These are phyloP conservation scores for Barnettozyma siamensis DNA, from an alignment of 805 yeast genomes.

Conservation along the genomic window DNA sequence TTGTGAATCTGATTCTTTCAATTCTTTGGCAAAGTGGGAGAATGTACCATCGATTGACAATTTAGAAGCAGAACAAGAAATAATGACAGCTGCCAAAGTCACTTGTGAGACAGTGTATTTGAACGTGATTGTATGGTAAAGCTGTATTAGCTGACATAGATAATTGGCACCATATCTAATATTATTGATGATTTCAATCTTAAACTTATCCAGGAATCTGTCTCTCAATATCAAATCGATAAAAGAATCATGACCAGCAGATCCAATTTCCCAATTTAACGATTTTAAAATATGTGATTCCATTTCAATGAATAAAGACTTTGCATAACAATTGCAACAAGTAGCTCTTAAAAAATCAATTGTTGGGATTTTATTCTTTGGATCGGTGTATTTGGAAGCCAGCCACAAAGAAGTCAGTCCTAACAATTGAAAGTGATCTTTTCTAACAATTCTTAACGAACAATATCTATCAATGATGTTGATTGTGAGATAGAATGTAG, in stretches of 20 bases:
- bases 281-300: slow-evolving; percentile 62
- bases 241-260: slow-evolving; percentile 59
- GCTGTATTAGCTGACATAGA: slow-evolving; percentile 61
- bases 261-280: slow-evolving; percentile 57
- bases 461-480: slow-evolving; percentile 82
- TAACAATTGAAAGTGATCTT: slow-evolving; percentile 78
- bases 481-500: slow-evolving; percentile 61
- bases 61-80: slow-evolving; percentile 41
- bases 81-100: slow-evolving; percentile 45
- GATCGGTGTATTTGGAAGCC: slow-evolving; percentile 71
- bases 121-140: slow-evolving; percentile 53
- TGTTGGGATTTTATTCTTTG: slow-evolving; percentile 56
- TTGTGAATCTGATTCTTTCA: slow-evolving; percentile 14
- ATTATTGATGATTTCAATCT: slow-evolving; percentile 35
- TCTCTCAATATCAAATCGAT: slow-evolving; percentile 48
- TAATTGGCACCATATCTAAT: slow-evolving; percentile 52
- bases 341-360: slow-evolving; percentile 46
- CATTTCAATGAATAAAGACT: slow-evolving; percentile 55
- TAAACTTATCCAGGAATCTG: slow-evolving; percentile 20
- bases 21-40: slow-evolving; percentile 17
- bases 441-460: slow-evolving; percentile 70
- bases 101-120: slow-evolving; percentile 40
- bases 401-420: slow-evolving; percentile 90
- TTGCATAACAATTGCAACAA: slow-evolving; percentile 54
- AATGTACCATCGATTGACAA: slow-evolving; percentile 17